These are phyloP conservation scores for Triticum urartu DNA, from an alignment of 176 grass and related monocot species.

Conservation along the genomic window DNA sequence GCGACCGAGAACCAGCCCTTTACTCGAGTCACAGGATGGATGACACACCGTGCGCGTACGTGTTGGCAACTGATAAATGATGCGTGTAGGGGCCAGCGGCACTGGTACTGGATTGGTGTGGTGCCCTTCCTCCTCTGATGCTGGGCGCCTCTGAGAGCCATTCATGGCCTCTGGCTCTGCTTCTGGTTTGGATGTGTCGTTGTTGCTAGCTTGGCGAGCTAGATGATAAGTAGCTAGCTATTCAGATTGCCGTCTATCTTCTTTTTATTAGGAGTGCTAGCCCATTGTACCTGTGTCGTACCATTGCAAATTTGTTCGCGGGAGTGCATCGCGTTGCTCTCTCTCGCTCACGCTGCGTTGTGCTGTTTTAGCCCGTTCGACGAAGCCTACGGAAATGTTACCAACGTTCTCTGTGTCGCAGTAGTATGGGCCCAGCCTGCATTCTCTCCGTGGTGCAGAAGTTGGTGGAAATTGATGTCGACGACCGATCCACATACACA, in stretches of 20 bases:
- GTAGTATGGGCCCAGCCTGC: too few relatives aligned
- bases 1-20: neutral
- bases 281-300: neutral
- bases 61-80: neutral
- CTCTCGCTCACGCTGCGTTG: too few relatives aligned
- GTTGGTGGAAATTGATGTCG: neutral
- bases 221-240: neutral
- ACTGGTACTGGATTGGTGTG: neutral
- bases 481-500: too few relatives aligned
- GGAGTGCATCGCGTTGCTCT: neutral
- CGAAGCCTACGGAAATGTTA: neutral
- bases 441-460: too few relatives aligned
- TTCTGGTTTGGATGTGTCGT: neutral
- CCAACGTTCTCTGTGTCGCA: neutral
- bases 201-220: neutral
- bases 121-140: neutral
- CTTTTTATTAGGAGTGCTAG: neutral
- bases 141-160: neutral
- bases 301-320: neutral
- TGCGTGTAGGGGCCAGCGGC: constrained; percentile 11
- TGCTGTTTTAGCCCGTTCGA: neutral
- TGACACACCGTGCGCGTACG: neutral
- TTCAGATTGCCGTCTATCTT: constrained; percentile 10
- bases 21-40: neutral
- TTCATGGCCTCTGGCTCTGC: neutral